phyloP scores from a whole-genome alignment of 23 red algal species.

The Gracilaria caudata region DNA sequence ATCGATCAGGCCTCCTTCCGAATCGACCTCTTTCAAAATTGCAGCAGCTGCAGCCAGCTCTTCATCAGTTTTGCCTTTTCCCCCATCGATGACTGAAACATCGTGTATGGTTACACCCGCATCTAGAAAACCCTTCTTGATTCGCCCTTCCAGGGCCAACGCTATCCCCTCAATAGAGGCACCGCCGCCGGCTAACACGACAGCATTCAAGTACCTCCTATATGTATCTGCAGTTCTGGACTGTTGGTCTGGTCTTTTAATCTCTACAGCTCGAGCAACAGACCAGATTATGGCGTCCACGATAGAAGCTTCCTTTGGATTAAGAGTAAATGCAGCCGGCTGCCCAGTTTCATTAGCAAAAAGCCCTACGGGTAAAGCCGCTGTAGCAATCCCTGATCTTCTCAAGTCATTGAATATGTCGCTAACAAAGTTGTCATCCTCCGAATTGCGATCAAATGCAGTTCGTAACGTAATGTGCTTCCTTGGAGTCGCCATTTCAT shows the following conservation, averaged over 20 bases:
- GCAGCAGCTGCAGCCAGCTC: constrained; percentile 60
- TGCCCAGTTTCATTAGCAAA: constrained; percentile 67
- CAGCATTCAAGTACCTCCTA: constrained; percentile 59
- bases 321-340: constrained; percentile 34
- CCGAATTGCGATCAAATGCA: constrained; percentile 52
- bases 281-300: constrained; percentile 76
- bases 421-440: constrained; percentile 67
- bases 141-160: constrained; percentile 52
- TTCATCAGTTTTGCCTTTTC: constrained; percentile 68
- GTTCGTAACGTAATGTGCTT: constrained; percentile 25
- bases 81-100: constrained; percentile 70
- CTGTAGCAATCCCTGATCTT: constrained; percentile 57
- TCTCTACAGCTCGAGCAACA: constrained; percentile 49
- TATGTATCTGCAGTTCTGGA: constrained; percentile 48
- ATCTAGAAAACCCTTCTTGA: constrained; percentile 62
- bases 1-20: constrained; percentile 53
- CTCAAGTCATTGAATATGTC: constrained; percentile 64
- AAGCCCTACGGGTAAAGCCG: constrained; percentile 49
- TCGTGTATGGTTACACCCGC: constrained; percentile 46
- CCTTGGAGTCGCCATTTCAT: background rate
- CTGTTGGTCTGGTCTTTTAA: constrained; percentile 49
- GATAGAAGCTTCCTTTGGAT: constrained; percentile 47
- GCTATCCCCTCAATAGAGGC: constrained; percentile 63
- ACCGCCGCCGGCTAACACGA: constrained; percentile 59
- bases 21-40: constrained; percentile 39